Evolutionary conservation across 2,329 filamentous ascomycete species (phyloP), one percentile per base, ranked within the genome.

Genomic region (Thelonectria rubi): DNA sequence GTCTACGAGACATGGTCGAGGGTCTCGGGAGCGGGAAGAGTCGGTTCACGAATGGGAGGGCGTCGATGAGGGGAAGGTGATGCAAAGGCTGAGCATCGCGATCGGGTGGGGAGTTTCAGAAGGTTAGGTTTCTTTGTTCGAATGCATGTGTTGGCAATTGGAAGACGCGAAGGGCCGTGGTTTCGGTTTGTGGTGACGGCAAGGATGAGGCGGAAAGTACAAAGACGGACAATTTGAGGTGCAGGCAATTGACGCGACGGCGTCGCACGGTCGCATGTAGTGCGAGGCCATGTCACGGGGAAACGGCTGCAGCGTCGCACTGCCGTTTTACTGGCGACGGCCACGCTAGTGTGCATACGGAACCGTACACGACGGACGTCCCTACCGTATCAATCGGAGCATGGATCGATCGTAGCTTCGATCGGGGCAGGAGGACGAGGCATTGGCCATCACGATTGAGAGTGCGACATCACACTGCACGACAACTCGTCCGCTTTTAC

Each of bases 1-100:
- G 72, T 47, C 74, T 72, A 39, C 73, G 74, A 18, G 77, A 73
- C 77, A 79, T 78, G 47, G 21, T 15, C 51, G 20, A 12, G n/a
- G 18, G 21, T 26, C 21, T 47, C 14, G 20, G 14, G 45, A 21
- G 21, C 15, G 14, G 34, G 12, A n/a, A 34, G 17, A 15, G 32
- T 30, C 15, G 34, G 34, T 37, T 15, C 51, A 24, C 34, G 46
- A 46, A 50, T 63, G 20, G 34, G 18, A 56, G 34, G 43, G 47
- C 14, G 51, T 18, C 56, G 48, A 52, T 67, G 46, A 60, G 21
- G 24, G 30, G 15, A 17, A 15, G 20, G 53, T 53, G 17, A 24
- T 64, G 51, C 60, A 53, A 30, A 54, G 32, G 18, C n/a, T 51
- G 46, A 42, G 56, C 58, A 65, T 62, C 60, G 62, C 59, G 59